These are phyloP conservation scores for Trypanosomatidae sp. DNA, from an alignment of 208 protist genomes.

Conservation along the genomic window DNA sequence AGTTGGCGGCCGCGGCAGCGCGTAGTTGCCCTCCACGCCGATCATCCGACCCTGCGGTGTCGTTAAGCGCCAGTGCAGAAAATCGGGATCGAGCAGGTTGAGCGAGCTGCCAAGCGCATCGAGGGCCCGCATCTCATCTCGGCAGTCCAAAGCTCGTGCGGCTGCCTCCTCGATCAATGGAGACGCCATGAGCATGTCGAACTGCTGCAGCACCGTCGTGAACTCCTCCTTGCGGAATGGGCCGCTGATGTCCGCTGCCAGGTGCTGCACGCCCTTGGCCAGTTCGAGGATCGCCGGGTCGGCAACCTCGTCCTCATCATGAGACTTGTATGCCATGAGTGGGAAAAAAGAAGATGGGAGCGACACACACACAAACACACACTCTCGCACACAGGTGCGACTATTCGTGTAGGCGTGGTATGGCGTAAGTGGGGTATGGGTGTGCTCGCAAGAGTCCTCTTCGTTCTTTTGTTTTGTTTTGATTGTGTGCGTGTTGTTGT, in stretches of 20 bases:
- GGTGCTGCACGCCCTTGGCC: constrained; percentile 12
- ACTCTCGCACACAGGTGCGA: background rate
- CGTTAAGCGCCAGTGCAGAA: constrained; percentile 34
- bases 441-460: too few relatives aligned
- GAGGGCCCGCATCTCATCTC: constrained; percentile 34
- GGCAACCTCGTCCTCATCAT: too few relatives aligned
- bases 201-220: constrained; percentile 67
- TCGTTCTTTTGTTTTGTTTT: too few relatives aligned
- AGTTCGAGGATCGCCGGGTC: too few relatives aligned
- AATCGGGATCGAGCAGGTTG: constrained; percentile 48
- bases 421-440: too few relatives aligned
- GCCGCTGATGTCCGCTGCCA: constrained; percentile 23
- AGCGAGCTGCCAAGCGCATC: constrained; percentile 25
- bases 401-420: too few relatives aligned
- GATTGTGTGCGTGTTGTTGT: too few relatives aligned
- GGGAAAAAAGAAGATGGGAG: background rate
- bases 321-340: background rate
- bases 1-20: constrained; percentile 13
- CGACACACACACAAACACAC: background rate
- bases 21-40: constrained; percentile 29
- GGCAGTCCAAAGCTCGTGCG: constrained; percentile 17
- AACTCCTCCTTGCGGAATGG: constrained; percentile 54
- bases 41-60: constrained; percentile 19
- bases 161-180: constrained; percentile 37
- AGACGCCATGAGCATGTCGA: constrained; percentile 67